Evolutionary conservation across 2,329 filamentous ascomycete genomes (phyloP).

Genomic region (Aspergillus luchuensis): DNA sequence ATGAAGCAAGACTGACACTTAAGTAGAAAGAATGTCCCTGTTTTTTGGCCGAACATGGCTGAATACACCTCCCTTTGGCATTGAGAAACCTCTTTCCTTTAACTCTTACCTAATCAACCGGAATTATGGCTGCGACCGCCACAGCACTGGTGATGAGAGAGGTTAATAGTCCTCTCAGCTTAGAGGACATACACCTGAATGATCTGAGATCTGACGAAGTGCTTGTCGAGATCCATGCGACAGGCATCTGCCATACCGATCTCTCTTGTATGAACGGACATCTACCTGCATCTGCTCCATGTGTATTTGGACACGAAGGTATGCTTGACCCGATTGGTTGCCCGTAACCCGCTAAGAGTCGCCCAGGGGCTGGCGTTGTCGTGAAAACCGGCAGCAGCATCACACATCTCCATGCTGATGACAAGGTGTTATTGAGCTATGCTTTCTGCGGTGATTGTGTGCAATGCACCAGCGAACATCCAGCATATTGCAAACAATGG

Average conservation of each 20-base stretch:
- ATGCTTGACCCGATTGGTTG: background rate
- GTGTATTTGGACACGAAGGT: constrained; percentile 27
- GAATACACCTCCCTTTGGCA: background rate
- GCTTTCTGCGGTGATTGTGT: constrained; percentile 23
- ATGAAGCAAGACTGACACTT: background rate
- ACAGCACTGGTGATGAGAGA: constrained; percentile 9
- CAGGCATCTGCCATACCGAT: constrained; percentile 40
- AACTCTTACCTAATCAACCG: background rate
- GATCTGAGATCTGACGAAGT: constrained; percentile 26
- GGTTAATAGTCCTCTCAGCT: constrained; percentile 8
- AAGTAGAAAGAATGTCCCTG: background rate
- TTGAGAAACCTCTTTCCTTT: background rate
- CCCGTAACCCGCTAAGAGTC: background rate
- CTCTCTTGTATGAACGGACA: constrained; percentile 30
- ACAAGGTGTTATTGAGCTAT: constrained; percentile 43
- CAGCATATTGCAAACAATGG: constrained; percentile 22
- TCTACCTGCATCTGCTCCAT: constrained; percentile 17
- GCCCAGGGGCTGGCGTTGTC: constrained; percentile 53
- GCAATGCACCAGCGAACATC: constrained; percentile 19
- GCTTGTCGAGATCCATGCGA: constrained; percentile 37
- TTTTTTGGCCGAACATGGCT: background rate
- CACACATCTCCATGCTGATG: constrained; percentile 46
- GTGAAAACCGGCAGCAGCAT: constrained; percentile 47
- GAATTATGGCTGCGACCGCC: constrained; percentile 8
- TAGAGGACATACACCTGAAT: constrained; percentile 8